phyloP scores from a whole-genome alignment of 1,284 basidiomycete genomes.

The Sanghuangporus sanghuang region DNA sequence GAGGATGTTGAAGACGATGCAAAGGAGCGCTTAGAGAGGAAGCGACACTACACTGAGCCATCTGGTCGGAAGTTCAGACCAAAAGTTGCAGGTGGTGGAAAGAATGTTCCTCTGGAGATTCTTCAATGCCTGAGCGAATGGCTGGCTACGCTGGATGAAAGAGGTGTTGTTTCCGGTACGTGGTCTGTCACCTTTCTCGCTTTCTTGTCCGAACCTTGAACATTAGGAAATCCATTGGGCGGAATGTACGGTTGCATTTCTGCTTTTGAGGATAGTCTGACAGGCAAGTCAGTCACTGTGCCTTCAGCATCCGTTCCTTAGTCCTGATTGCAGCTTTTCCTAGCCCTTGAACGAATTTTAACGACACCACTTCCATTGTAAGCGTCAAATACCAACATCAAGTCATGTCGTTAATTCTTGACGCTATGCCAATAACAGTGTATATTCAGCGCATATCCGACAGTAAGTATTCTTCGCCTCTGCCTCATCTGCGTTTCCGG shows the following conservation, averaged over 20 bases:
- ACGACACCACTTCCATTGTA: constrained; percentile 63
- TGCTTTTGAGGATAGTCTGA: constrained; percentile 49
- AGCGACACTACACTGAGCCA: not conserved
- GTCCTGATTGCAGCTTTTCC: not conserved
- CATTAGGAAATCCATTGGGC: constrained; percentile 43
- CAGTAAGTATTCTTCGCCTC: constrained; percentile 26
- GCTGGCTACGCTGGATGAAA: constrained; percentile 51
- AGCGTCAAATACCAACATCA: constrained; percentile 23
- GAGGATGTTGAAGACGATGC: not conserved
- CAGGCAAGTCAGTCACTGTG: constrained; percentile 31
- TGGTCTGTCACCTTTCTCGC: not conserved
- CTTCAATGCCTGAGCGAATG: constrained; percentile 52
- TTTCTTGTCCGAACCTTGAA: not conserved
- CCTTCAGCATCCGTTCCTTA: not conserved
- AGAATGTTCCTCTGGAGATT: constrained; percentile 49
- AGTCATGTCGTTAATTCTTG: too few relatives aligned
- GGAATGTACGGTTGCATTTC: constrained; percentile 44
- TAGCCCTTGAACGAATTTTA: constrained; percentile 52
- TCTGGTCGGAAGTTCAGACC: constrained; percentile 30
- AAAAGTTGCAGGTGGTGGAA: constrained; percentile 34
- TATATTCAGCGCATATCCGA: constrained; percentile 56
- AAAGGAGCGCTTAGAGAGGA: not conserved
- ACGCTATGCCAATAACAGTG: constrained; percentile 28
- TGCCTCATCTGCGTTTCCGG: not conserved
- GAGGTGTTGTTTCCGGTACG: constrained; percentile 48